Evolutionary conservation across 2,329 filamentous ascomycete genomes (phyloP).

Genomic region (Fusarium udum): DNA sequence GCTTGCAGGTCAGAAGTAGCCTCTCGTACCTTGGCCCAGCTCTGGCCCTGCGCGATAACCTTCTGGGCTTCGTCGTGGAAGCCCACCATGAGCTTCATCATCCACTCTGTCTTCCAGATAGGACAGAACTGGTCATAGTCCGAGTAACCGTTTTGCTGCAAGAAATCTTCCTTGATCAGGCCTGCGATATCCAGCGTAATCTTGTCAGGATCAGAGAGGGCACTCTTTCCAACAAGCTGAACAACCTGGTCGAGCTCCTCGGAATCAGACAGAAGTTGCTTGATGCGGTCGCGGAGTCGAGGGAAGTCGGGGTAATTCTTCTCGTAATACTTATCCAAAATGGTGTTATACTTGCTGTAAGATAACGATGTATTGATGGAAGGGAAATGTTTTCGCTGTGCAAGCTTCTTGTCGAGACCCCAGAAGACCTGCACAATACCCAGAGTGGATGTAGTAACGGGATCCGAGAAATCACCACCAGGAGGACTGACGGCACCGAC

Average conservation of each 20-base stretch:
- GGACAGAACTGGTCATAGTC: constrained; percentile 99
- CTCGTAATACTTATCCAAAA: constrained; percentile 93
- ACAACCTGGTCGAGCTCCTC: constrained; percentile 99
- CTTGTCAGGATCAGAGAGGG: constrained; percentile 95
- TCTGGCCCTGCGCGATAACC: constrained; percentile 88
- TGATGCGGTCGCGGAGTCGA: constrained; percentile 89
- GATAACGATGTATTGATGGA: constrained; percentile 95
- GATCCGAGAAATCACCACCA: constrained; percentile 98
- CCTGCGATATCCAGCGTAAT: constrained; percentile 94
- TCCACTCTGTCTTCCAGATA: constrained; percentile 99
- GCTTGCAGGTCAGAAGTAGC: constrained; percentile 87
- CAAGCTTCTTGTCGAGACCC: constrained; percentile 99
- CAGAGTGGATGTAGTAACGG: constrained; percentile 91
- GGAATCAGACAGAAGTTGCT: constrained; percentile 90
- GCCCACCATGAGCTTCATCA: constrained; percentile 99
- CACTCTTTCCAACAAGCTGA: constrained; percentile 97
- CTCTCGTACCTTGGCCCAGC: constrained; percentile 92
- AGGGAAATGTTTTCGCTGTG: constrained; percentile 98
- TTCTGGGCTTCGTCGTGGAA: constrained; percentile 99
- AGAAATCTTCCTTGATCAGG: constrained; percentile 96
- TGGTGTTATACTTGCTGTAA: constrained; percentile 94
- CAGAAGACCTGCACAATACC: constrained; percentile 99
- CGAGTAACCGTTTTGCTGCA: constrained; percentile 99
- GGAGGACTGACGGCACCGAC: constrained; percentile 97
- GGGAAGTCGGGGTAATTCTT: constrained; percentile 96